phyloP scores from a whole-genome alignment of 1,284 basidiomycete genomes.

The Apiotrichum montevideense region DNA sequence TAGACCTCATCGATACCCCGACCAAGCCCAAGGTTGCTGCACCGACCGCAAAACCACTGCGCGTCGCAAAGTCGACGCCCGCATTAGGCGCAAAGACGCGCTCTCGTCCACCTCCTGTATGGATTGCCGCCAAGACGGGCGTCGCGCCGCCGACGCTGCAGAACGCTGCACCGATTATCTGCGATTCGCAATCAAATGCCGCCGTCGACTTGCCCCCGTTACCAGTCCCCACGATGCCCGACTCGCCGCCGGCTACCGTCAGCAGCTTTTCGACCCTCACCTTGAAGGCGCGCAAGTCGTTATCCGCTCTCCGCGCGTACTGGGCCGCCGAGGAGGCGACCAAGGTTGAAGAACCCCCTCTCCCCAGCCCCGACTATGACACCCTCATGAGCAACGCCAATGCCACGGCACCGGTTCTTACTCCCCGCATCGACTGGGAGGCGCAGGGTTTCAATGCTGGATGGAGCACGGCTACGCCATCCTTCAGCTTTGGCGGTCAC shows the following conservation, averaged over 20 bases:
- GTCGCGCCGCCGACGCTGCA: slow-evolving; percentile 34
- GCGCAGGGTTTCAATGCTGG: slow-evolving; percentile 33
- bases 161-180: slow-evolving; percentile 30
- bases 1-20: neutral
- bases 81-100: slow-evolving; percentile 1
- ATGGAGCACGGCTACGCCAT: slow-evolving; percentile 22
- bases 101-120: slow-evolving; percentile 13
- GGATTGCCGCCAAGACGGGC: slow-evolving; percentile 21
- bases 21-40: neutral
- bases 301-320: slow-evolving; percentile 31
- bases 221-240: slow-evolving; percentile 15
- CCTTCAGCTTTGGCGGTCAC: neutral
- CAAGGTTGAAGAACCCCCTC: neutral
- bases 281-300: slow-evolving; percentile 28
- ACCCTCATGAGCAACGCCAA: neutral
- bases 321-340: slow-evolving; percentile 1
- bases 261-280: slow-evolving; percentile 19
- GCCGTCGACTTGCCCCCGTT: slow-evolving; percentile 43
- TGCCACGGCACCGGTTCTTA: slow-evolving; percentile 22
- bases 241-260: neutral
- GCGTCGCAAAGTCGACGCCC: slow-evolving; percentile 9
- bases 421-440: slow-evolving; percentile 36
- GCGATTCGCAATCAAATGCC: slow-evolving; percentile 39
- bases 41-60: slow-evolving; percentile 2
- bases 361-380: neutral